These are phyloP conservation scores for Metschnikowia picachoensis DNA, from an alignment of 805 yeast genomes.

Conservation along the genomic window DNA sequence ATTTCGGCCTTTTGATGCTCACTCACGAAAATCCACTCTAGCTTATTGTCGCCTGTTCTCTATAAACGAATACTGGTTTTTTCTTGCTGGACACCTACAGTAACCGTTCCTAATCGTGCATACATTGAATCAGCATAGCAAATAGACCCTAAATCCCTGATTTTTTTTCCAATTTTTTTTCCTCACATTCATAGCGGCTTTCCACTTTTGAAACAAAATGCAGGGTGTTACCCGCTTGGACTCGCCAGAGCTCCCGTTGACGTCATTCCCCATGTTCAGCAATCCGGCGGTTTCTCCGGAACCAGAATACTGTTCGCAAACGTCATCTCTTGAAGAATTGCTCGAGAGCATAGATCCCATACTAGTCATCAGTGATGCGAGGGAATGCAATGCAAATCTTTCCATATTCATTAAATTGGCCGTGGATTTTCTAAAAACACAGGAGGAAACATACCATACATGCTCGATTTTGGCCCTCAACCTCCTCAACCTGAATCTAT, in stretches of 20 bases:
- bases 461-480: slow-evolving; percentile 33
- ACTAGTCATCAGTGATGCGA: slow-evolving; percentile 36
- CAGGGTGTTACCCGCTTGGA: neutral
- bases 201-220: neutral
- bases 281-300: neutral
- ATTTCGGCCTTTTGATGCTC: no score
- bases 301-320: neutral
- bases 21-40: no score
- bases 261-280: slow-evolving; percentile 3
- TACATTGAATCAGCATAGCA: no score
- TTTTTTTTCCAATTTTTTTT: no score
- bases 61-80: no score
- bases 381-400: slow-evolving; percentile 38
- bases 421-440: slow-evolving; percentile 25
- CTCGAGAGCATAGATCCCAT: slow-evolving; percentile 17
- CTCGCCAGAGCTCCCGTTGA: slow-evolving; percentile 6
- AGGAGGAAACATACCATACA: slow-evolving; percentile 25
- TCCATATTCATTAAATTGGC: slow-evolving; percentile 31
- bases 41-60: no score
- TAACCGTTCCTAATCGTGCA: no score
- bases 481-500: slow-evolving; percentile 35
- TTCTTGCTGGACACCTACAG: no score
- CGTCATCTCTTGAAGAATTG: slow-evolving; percentile 2
- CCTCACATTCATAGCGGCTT: no score
- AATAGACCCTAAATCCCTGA: no score